A percentile compares a stretch with the other conserved stretches of the same genome.
Conservation (phyloP, 805 yeast genomes). For the Myxozyma melibiosi region DNA sequence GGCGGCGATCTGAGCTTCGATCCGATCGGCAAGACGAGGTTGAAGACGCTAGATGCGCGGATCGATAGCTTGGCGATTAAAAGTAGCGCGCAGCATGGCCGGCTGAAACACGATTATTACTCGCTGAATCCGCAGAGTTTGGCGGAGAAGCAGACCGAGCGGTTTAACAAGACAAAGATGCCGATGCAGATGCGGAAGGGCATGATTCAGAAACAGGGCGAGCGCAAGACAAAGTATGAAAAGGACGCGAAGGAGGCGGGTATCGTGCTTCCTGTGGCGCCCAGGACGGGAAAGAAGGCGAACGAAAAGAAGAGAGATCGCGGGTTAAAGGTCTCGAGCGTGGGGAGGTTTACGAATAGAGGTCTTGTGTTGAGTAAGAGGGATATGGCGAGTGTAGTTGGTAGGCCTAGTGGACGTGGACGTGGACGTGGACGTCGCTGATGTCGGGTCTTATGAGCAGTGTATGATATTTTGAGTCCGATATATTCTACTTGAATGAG, state of each 20-base stretch:
- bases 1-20: conserved; percentile 40
- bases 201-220: conserved; percentile 61
- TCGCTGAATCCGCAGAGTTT: conserved; percentile 26
- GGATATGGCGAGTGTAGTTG: conserved; percentile 56
- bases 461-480: too few relatives aligned
- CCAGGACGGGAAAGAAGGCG: conserved; percentile 41
- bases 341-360: conserved; percentile 76
- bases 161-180: conserved; percentile 58
- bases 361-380: conserved; percentile 71
- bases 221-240: conserved; percentile 60
- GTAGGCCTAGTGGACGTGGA: not conserved
- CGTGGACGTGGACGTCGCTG: too few relatives aligned
- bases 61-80: conserved; percentile 35
- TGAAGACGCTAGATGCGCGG: conserved; percentile 44
- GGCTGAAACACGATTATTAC: conserved; percentile 35
- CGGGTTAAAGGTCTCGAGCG: conserved; percentile 74
- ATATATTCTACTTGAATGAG: too few relatives aligned
- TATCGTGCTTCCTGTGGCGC: conserved; percentile 66
- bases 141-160: conserved; percentile 2
- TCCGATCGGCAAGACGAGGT: conserved; percentile 45
- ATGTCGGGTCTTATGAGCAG: too few relatives aligned
- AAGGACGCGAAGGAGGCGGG: conserved; percentile 88
- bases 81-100: conserved; percentile 8
- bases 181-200: conserved; percentile 91
- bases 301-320: conserved; percentile 54